Conservation (phyloP, 2,329 filamentous ascomycete genomes). For the Bipolaris victoriae region DNA sequence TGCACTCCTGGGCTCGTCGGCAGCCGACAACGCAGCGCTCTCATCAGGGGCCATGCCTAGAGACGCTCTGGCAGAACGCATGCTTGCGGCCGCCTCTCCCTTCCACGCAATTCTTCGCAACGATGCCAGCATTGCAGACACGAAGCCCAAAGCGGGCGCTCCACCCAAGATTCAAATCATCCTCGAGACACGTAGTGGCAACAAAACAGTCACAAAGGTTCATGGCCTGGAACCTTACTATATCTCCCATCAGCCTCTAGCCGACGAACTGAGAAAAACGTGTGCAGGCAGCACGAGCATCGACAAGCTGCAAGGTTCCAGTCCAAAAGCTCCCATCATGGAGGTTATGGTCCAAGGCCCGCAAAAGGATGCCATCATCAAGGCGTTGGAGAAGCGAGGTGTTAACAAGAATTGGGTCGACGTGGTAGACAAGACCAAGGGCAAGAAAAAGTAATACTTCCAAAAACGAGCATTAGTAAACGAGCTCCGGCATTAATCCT, state of each 20-base stretch:
- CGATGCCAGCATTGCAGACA: constrained; percentile 47
- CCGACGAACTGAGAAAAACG: constrained; percentile 70
- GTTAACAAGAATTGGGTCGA: constrained; percentile 66
- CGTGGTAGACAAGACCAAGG: constrained; percentile 71
- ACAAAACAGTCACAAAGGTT: constrained; percentile 69
- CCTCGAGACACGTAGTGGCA: constrained; percentile 69
- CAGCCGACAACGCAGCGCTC: constrained; percentile 62
- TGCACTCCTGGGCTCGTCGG: constrained; percentile 61
- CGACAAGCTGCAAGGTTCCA: constrained; percentile 63
- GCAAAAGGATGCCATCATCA: constrained; percentile 66
- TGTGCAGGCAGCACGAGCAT: constrained; percentile 73
- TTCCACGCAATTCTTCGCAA: constrained; percentile 65
- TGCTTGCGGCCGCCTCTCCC: constrained; percentile 61
- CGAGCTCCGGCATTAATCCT: constrained; percentile 11
- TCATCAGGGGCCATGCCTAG: constrained; percentile 64
- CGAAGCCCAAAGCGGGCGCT: constrained; percentile 66
- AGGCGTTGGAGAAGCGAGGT: constrained; percentile 65
- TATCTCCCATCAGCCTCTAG: constrained; percentile 64
- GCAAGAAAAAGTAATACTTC: constrained; percentile 58
- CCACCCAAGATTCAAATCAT: constrained; percentile 66
- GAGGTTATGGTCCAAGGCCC: constrained; percentile 73
- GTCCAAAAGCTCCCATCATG: constrained; percentile 67
- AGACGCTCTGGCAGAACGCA: constrained; percentile 65
- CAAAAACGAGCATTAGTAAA: background rate
- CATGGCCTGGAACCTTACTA: constrained; percentile 67